phyloP scores from a whole-genome alignment of 2,329 filamentous ascomycete genomes.

The Fusarium longipes region DNA sequence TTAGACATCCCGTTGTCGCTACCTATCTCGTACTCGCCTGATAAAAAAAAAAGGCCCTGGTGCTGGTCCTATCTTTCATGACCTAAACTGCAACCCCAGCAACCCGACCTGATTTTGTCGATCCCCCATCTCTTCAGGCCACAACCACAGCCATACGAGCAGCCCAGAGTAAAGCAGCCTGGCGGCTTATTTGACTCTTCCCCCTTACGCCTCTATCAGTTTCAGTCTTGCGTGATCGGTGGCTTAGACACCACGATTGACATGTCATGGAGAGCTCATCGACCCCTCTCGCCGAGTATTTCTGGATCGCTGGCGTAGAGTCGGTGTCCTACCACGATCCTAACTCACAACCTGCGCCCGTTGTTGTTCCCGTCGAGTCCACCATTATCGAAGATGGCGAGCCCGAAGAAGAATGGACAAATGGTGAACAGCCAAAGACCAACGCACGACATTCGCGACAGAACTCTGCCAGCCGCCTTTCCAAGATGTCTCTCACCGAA shows the following conservation, averaged over 20 bases:
- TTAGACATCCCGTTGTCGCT: slow-evolving; percentile 22
- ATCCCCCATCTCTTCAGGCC: slow-evolving; percentile 26
- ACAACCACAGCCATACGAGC: slow-evolving; percentile 25
- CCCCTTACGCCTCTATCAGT: slow-evolving; percentile 4
- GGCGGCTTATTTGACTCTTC: slow-evolving; percentile 14
- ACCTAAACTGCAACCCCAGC: slow-evolving; percentile 40
- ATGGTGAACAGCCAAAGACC: slow-evolving; percentile 42
- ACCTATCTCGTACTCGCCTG: slow-evolving; percentile 24
- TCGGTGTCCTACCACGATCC: slow-evolving; percentile 72
- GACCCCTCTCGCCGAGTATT: slow-evolving; percentile 77
- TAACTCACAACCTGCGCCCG: slow-evolving; percentile 47
- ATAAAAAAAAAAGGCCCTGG: slow-evolving; percentile 27
- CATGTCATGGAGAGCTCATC: slow-evolving; percentile 71
- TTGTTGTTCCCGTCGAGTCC: slow-evolving; percentile 58
- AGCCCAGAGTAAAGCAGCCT: slow-evolving; percentile 8
- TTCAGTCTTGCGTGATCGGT: slow-evolving; percentile 35
- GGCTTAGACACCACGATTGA: slow-evolving; percentile 49
- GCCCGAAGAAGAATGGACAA: slow-evolving; percentile 57
- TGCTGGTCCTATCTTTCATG: slow-evolving; percentile 33
- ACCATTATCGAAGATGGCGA: slow-evolving; percentile 74
- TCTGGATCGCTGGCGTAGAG: slow-evolving; percentile 80
- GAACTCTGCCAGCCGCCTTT: slow-evolving; percentile 69
- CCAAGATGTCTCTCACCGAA: slow-evolving; percentile 62
- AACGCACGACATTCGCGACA: slow-evolving; percentile 67
- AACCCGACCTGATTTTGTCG: slow-evolving; percentile 34